Evolutionary conservation across 177 flowering plant genomes (phyloP).

Genomic region (Tripterygium wilfordii): DNA sequence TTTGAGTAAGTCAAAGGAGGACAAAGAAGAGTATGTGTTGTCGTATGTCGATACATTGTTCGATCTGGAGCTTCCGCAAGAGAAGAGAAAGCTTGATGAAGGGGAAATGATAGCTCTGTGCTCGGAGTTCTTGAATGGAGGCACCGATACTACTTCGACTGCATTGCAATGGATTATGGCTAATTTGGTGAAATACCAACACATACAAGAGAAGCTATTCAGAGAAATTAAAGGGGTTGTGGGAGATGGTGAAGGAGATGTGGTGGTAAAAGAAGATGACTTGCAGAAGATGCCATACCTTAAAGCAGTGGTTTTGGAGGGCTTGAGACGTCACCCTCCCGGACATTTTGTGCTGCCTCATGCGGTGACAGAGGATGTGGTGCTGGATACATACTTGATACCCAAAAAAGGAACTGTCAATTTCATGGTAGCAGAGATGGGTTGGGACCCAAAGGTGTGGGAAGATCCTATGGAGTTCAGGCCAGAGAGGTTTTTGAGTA

Average conservation of each 20-base stretch:
- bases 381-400: not conserved
- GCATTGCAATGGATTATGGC: slow-evolving; percentile 6
- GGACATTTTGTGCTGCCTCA: slow-evolving; percentile 8
- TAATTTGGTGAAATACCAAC: not conserved
- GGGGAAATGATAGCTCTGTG: not conserved
- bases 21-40: not conserved
- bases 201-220: not conserved
- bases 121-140: not conserved
- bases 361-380: slow-evolving; percentile 8
- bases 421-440: slow-evolving; percentile 9
- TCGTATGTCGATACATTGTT: not conserved
- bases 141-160: not conserved
- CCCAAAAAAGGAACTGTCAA: not conserved
- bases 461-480: slow-evolving; percentile 4
- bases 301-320: slow-evolving; percentile 7
- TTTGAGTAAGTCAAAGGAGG: not conserved
- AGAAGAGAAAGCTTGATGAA: not conserved
- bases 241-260: not conserved
- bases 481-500: slow-evolving; percentile 4
- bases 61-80: slow-evolving; percentile 2
- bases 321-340: slow-evolving; percentile 5
- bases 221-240: too few species aligned
- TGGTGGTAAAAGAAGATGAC: not conserved
- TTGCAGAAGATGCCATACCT: slow-evolving; percentile 7
- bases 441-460: slow-evolving; percentile 7